phyloP scores from a whole-genome alignment of 768 basidiomycete species.

The Lactarius hengduanensis region DNA sequence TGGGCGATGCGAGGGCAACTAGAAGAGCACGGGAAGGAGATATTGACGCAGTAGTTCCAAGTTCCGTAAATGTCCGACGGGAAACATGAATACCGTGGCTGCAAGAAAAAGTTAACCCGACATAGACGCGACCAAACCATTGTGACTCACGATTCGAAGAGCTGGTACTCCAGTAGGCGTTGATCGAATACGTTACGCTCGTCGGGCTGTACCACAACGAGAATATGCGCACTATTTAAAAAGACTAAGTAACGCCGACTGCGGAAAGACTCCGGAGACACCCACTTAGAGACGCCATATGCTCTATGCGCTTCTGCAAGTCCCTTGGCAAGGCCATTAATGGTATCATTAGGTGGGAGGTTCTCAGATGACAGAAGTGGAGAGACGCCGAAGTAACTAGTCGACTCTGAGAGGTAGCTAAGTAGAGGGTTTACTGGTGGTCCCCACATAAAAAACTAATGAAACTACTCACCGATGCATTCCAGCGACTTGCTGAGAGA shows the following conservation, averaged over 20 bases:
- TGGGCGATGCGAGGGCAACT: conserved; percentile 36
- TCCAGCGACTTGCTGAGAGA: conserved; percentile 64
- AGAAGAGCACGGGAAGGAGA: conserved; percentile 44
- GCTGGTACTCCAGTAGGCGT: conserved; percentile 80
- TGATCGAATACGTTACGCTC: conserved; percentile 98
- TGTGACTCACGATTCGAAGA: conserved; percentile 65
- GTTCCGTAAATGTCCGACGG: conserved; percentile 73
- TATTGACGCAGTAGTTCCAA: conserved; percentile 50
- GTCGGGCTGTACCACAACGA: conserved; percentile 86
- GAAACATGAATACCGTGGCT: conserved; percentile 76
- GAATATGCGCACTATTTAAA: conserved; percentile 49
- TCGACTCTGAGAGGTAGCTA: conserved; percentile 67
- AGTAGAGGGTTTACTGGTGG: background rate
- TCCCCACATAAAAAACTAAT: background rate
- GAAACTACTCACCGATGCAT: conserved; percentile 66
- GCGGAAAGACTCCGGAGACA: conserved; percentile 4
- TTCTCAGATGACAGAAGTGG: conserved; percentile 51
- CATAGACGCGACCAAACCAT: background rate
- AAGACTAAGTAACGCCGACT: background rate
- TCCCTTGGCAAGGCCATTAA: conserved; percentile 66
- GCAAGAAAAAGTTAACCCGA: background rate
- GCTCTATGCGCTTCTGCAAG: conserved; percentile 77
- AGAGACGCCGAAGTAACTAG: conserved; percentile 63
- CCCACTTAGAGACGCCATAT: conserved; percentile 58
- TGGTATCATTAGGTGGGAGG: conserved; percentile 74